A percentile compares a stretch with the other conserved stretches of the same genome.
Conservation (phyloP, 768 basidiomycete genomes). For the Tulasnella sp. region DNA sequence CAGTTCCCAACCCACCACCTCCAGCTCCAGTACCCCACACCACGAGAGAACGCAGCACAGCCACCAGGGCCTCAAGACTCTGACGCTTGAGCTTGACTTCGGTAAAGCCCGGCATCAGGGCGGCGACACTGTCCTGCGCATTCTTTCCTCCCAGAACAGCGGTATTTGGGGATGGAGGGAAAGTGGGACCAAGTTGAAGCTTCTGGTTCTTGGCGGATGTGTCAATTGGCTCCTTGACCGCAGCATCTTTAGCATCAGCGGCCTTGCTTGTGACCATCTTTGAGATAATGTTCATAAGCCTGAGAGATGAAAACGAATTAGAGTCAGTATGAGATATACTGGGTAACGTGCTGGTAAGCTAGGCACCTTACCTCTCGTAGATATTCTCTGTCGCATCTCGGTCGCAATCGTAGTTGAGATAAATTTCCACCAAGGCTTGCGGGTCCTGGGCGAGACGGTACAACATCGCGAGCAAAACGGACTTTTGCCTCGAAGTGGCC, state of each 20-base stretch:
- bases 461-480: conserved; percentile 84
- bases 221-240: conserved; percentile 52
- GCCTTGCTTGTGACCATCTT: conserved; percentile 66
- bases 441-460: conserved; percentile 89
- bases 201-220: conserved; percentile 28
- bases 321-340: conserved; percentile 10
- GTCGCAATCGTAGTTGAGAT: conserved; percentile 99
- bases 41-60: conserved; percentile 84
- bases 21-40: conserved; percentile 67
- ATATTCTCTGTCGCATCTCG: conserved; percentile 92
- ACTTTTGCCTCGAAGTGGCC: conserved; percentile 92
- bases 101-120: conserved; percentile 54
- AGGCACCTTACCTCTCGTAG: conserved; percentile 75
- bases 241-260: conserved; percentile 59
- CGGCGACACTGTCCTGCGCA: conserved; percentile 61
- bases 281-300: conserved; percentile 92
- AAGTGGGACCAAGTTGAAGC: conserved; percentile 38
- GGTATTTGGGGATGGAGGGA: conserved; percentile 64
- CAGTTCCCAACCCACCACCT: conserved; percentile 32
- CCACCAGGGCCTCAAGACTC: conserved; percentile 89
- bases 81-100: conserved; percentile 85
- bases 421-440: conserved; percentile 95
- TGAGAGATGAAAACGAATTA: conserved; percentile 38
- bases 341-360: neutral
- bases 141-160: conserved; percentile 50